Conservation (phyloP, 1,139 yeast genomes). For the Pichia sp. region DNA sequence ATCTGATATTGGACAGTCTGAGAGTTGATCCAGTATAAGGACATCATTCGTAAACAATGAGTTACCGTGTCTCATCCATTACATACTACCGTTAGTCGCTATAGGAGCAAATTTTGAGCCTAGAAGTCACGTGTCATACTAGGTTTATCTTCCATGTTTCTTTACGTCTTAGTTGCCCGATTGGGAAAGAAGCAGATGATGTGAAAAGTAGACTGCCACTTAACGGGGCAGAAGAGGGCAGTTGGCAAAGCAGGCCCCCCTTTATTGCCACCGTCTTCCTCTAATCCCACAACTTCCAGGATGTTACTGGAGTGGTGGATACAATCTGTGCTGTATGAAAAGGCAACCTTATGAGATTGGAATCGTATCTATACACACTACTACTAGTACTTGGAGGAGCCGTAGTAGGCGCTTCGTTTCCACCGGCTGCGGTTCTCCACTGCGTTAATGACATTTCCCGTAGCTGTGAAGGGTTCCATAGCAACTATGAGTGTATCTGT, state of each 20-base stretch:
- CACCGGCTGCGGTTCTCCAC: constrained; percentile 49
- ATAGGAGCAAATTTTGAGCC: not conserved
- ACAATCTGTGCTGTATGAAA: not conserved
- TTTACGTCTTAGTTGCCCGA: not conserved
- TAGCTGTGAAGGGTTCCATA: constrained; percentile 34
- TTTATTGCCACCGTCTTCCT: not conserved
- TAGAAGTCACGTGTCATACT: not conserved
- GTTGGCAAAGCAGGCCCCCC: not conserved
- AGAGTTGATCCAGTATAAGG: not conserved
- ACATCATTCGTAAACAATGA: not conserved
- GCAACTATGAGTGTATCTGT: constrained; percentile 35
- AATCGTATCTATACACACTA: not conserved
- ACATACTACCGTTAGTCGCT: not conserved
- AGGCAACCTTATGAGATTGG: not conserved
- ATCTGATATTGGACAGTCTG: not conserved
- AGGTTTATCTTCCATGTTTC: not conserved
- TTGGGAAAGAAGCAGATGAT: not conserved
- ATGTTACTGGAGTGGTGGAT: not conserved
- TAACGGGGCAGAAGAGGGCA: not conserved
- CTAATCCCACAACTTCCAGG: too few species aligned
- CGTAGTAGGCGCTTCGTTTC: constrained; percentile 28
- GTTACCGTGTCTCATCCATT: not conserved
- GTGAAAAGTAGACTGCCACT: not conserved
- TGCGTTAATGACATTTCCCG: constrained; percentile 34
- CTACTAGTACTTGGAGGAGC: not conserved